Conservation (phyloP, 2,329 filamentous ascomycete genomes). For the Hirsutella minnesotensis region DNA sequence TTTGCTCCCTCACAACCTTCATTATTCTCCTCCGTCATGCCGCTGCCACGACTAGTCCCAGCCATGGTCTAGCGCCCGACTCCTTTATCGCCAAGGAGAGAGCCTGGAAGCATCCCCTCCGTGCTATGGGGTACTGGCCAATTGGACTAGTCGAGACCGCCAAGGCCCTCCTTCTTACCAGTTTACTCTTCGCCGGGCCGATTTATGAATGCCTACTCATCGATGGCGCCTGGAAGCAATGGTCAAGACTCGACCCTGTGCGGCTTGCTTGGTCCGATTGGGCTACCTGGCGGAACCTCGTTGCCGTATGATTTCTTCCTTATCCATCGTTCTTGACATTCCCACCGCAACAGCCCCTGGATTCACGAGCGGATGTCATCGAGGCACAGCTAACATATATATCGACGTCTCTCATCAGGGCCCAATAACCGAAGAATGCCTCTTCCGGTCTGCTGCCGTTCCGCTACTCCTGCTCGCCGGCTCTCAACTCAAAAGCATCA, state of each 20-base stretch:
- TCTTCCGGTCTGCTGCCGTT: conserved; percentile 81
- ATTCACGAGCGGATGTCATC: neutral
- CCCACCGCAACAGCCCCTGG: neutral
- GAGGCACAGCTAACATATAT: neutral
- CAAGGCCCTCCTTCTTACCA: conserved; percentile 57
- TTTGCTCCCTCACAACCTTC: conserved; percentile 56
- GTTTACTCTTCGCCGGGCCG: conserved; percentile 70
- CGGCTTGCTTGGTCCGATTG: conserved; percentile 56
- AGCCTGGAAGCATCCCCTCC: conserved; percentile 26
- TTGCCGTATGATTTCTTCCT: conserved; percentile 52
- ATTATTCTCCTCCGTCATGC: conserved; percentile 31
- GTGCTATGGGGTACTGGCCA: conserved; percentile 73
- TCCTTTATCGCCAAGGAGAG: neutral
- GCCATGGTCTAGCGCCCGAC: neutral
- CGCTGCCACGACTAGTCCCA: neutral
- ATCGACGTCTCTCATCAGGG: conserved; percentile 37
- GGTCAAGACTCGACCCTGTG: conserved; percentile 43
- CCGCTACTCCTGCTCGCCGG: conserved; percentile 68
- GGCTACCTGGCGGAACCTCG: conserved; percentile 76
- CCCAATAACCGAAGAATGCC: conserved; percentile 82
- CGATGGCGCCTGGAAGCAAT: conserved; percentile 57
- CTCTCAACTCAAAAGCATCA: conserved; percentile 42
- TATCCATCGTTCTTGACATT: too few relatives aligned
- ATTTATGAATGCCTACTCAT: conserved; percentile 70
- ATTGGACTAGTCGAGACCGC: conserved; percentile 51